These are phyloP conservation scores for Fusarium irregulare DNA, from an alignment of 2,329 filamentous ascomycete species.

Conservation along the genomic window DNA sequence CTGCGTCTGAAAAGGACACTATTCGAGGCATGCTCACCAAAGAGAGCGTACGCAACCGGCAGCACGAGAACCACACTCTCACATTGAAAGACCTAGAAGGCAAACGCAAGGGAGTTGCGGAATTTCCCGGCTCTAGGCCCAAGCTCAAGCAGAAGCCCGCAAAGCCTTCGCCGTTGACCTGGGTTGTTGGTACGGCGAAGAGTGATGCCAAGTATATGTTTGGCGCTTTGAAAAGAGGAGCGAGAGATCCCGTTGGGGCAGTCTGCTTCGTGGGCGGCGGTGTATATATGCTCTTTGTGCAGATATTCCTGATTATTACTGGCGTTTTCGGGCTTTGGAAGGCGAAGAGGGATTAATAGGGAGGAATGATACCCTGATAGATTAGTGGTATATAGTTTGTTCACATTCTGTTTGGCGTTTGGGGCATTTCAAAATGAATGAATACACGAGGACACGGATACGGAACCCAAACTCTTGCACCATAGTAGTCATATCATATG, in stretches of 20 bases:
- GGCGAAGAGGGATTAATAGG: background rate
- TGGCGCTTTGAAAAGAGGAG: conserved; percentile 26
- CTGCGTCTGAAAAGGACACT: conserved; percentile 32
- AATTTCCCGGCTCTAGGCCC: conserved; percentile 45
- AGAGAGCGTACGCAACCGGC: conserved; percentile 42
- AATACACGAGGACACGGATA: background rate
- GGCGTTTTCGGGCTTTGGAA: conserved; percentile 11
- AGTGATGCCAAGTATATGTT: conserved; percentile 37
- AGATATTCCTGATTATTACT: conserved; percentile 14
- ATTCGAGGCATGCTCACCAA: conserved; percentile 43
- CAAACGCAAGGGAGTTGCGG: conserved; percentile 41
- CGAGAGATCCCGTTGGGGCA: conserved; percentile 30
- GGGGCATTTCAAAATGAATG: background rate
- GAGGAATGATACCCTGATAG: background rate
- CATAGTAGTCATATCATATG: background rate
- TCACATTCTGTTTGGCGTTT: background rate
- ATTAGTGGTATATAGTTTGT: background rate
- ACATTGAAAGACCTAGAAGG: conserved; percentile 41
- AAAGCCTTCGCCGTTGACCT: conserved; percentile 40
- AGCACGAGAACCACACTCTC: conserved; percentile 47
- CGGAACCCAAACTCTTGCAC: too few relatives aligned
- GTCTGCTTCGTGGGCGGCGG: conserved; percentile 14
- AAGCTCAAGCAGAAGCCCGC: conserved; percentile 36
- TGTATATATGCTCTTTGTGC: conserved; percentile 24
- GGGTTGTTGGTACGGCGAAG: conserved; percentile 36